Base-by-base conservation (phyloP, 2,329 filamentous ascomycete genomes). In the Colletotrichum sp. region DNA sequence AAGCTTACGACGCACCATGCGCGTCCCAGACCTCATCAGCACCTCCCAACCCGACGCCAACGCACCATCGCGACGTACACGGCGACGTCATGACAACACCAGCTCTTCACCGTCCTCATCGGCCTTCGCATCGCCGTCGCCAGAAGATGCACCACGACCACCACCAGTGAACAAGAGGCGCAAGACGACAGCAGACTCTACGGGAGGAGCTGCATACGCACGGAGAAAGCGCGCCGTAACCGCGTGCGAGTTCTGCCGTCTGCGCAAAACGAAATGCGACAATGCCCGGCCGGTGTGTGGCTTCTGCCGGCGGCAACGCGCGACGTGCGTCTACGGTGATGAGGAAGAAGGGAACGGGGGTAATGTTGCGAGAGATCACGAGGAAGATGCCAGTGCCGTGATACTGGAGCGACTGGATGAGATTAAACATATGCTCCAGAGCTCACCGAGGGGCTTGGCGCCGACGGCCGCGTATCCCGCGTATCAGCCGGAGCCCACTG, bases 161-260 rank as follows among this genome's bases (percentile, higher is more conserved):
- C 2, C 32, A 7, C 3, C 32, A 7, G 34, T 12, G 18, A 16
- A 8, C 24, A 49, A 16, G 2, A 44, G 12, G 28, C n/a, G 67
- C 15, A 59, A n/a, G 24, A 65, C 5, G 21, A 65, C n/a, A 4
- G 5, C 9, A n/a, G 24, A 32, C 0, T 6, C 63, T 5, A 2
- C 21, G 16, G 24, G 21, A 21, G 28, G 30, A 1, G 6, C 7
- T 6, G 4, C 63, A 21, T 59, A 44, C 15, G 16, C 75, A 1
- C 49, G 66, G 4, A 67, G 75, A 16, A 77, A 77, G 39, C 75
- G 75, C 18, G 62, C 75, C 18, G 62, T 62, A 1, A 72, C 65
- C 21, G 75, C 75, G 6, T 74, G 74, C 59, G 39, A 73, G 12
- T 73, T 76, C n/a, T 76, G 70, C 18, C 70, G 74, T 26, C 49